These are phyloP conservation scores for Rhododendron williamsianum DNA, from an alignment of 148 eudicot genomes.

Conservation along the genomic window DNA sequence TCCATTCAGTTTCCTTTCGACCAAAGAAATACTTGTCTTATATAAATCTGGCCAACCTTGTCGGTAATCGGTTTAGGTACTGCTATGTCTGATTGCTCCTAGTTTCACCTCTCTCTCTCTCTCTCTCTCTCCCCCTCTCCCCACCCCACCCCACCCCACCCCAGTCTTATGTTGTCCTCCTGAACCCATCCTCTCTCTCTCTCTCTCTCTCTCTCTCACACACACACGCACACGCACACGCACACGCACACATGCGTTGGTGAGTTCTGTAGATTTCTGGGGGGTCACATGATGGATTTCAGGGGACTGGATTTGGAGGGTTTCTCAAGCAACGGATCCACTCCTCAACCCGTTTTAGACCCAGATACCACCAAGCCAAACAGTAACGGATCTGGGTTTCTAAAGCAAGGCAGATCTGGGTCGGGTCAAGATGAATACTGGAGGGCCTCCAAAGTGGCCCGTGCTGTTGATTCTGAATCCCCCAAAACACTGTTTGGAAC, in stretches of 20 bases:
- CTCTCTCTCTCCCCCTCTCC: neutral
- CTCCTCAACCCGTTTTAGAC: slow-evolving; percentile 3
- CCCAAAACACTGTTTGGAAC: slow-evolving; percentile 8
- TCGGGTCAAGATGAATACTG: slow-evolving; percentile 24
- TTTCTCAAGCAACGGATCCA: slow-evolving; percentile 3
- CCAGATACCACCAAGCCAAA: slow-evolving; percentile 14
- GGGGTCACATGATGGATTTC: neutral
- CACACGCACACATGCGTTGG: neutral
- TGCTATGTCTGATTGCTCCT: neutral
- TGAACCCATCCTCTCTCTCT: neutral
- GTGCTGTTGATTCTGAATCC: slow-evolving; percentile 23
- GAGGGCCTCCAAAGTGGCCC: slow-evolving; percentile 34
- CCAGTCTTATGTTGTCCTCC: neutral
- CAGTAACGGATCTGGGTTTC: slow-evolving; percentile 40
- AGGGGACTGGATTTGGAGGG: slow-evolving; percentile 12
- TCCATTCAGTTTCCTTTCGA: neutral
- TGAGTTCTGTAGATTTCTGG: neutral
- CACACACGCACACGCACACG: neutral
- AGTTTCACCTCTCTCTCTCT: neutral
- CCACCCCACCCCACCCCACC: neutral
- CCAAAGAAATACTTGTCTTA: neutral
- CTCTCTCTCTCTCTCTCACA: neutral
- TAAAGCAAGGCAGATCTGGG: slow-evolving; percentile 58
- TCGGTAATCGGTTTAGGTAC: neutral
- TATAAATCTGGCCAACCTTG: neutral